Conservation (phyloP, 257 asterid genomes). For the Scutellaria galericulata region DNA sequence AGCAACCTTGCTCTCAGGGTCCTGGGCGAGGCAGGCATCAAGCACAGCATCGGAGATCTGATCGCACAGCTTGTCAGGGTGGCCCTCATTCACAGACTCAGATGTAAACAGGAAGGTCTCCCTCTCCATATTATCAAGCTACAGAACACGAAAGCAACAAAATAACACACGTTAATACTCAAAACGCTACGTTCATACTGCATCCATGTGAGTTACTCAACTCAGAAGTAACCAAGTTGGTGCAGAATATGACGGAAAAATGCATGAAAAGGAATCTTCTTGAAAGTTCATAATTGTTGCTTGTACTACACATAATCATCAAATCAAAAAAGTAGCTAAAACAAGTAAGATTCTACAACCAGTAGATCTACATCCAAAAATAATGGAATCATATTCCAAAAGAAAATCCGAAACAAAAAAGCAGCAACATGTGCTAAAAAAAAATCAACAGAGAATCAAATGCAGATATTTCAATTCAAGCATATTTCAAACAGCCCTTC, state of each 20-base stretch:
- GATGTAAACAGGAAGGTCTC: slow-evolving; percentile 81
- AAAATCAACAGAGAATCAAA: neutral
- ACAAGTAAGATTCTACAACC: slow-evolving; percentile 17
- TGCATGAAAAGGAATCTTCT: neutral
- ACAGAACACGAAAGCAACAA: neutral
- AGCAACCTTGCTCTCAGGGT: slow-evolving; percentile 85
- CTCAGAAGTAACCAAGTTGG: neutral
- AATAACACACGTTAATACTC: neutral
- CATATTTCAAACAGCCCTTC: neutral
- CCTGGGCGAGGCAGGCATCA: slow-evolving; percentile 83
- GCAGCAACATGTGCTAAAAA: neutral
- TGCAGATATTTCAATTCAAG: neutral
- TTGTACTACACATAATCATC: neutral
- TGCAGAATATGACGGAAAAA: slow-evolving; percentile 5
- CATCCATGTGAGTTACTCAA: neutral
- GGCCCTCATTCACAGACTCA: slow-evolving; percentile 88
- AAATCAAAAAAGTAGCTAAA: neutral
- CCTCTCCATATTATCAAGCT: slow-evolving; percentile 60
- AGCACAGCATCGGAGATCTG: slow-evolving; percentile 91
- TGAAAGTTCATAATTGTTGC: neutral
- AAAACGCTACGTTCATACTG: neutral
- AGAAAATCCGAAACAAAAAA: neutral
- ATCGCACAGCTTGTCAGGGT: slow-evolving; percentile 89
- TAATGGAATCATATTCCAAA: neutral
- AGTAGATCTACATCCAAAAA: slow-evolving; percentile 16